A percentile compares a stretch with the other conserved stretches of the same genome.
phyloP scores from a whole-genome alignment of 768 basidiomycete genomes.

The Collybiopsis luxurians region DNA sequence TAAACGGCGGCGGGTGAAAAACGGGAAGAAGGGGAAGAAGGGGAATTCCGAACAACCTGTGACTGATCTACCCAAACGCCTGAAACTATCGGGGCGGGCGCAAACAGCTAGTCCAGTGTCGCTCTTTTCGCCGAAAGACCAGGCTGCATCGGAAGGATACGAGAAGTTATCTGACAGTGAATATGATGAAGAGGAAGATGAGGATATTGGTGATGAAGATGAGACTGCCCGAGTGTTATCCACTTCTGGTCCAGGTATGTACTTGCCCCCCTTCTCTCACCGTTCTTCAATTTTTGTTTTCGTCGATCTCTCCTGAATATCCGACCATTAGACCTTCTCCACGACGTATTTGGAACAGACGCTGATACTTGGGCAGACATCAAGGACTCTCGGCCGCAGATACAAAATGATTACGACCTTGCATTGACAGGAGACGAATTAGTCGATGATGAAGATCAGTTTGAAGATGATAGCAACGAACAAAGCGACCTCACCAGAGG shows the following conservation, averaged over 20 bases:
- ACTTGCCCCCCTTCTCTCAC: conserved; percentile 19
- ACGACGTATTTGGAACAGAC: conserved; percentile 66
- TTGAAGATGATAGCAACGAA: conserved; percentile 39
- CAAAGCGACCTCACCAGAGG: conserved; percentile 13
- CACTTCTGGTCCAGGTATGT: conserved; percentile 27
- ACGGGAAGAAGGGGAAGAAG: conserved; percentile 21
- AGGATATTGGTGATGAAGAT: conserved; percentile 32
- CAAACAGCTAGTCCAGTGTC: conserved; percentile 36
- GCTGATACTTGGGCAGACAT: conserved; percentile 61
- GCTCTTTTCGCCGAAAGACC: conserved; percentile 15
- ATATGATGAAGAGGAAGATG: conserved; percentile 27
- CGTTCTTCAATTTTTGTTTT: too few species aligned
- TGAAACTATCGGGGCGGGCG: conserved; percentile 51
- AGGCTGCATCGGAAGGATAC: neutral
- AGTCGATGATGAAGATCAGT: conserved; percentile 27
- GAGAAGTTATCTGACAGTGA: conserved; percentile 25
- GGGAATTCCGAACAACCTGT: conserved; percentile 14
- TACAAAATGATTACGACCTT: conserved; percentile 20
- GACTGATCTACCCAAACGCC: conserved; percentile 38
- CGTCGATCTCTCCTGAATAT: too few species aligned
- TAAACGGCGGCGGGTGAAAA: conserved; percentile 37
- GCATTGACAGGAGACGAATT: conserved; percentile 19
- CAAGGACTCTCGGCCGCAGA: conserved; percentile 48
- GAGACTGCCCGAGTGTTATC: conserved; percentile 36
- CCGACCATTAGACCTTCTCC: conserved; percentile 38